A percentile compares a stretch with the other conserved stretches of the same genome.
Conservation (phyloP, 345 rosid species). For the Aegle marmelos region DNA sequence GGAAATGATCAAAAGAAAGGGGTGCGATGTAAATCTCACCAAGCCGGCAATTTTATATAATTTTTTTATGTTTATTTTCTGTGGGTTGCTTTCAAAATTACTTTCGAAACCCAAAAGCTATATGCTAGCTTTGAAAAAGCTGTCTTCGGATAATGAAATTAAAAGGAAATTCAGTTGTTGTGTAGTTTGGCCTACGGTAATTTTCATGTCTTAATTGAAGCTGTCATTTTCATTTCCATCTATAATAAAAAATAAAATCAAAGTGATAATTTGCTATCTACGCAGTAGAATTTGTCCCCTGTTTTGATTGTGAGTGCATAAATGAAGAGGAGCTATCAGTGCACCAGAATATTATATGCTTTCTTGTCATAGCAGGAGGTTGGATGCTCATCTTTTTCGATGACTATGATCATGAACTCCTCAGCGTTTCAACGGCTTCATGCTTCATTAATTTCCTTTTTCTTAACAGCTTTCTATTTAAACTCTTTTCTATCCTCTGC, state of each 20-base stretch:
- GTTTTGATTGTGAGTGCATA: not conserved
- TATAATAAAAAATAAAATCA: not conserved
- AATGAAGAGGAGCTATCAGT: not conserved
- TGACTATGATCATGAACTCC: not conserved
- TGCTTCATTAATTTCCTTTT: not conserved
- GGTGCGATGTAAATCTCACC: not conserved
- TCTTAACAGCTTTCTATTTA: not conserved
- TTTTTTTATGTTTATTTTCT: no score
- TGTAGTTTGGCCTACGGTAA: not conserved
- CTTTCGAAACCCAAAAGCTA: not conserved
- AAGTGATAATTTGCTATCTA: not conserved
- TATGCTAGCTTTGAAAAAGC: not conserved
- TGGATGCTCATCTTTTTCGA: not conserved
- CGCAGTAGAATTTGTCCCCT: not conserved
- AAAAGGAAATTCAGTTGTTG: not conserved
- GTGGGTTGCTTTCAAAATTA: no score
- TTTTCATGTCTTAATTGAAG: not conserved
- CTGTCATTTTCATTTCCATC: not conserved
- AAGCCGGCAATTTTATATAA: not conserved
- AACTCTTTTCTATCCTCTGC: slow-evolving; percentile 3
- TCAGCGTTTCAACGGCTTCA: not conserved
- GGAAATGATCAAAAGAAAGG: not conserved
- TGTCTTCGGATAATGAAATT: not conserved
- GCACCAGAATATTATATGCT: not conserved
- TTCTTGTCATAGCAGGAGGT: not conserved